Base-by-base conservation (phyloP, 768 basidiomycete genomes). In the Xerocomellus intermedius region DNA sequence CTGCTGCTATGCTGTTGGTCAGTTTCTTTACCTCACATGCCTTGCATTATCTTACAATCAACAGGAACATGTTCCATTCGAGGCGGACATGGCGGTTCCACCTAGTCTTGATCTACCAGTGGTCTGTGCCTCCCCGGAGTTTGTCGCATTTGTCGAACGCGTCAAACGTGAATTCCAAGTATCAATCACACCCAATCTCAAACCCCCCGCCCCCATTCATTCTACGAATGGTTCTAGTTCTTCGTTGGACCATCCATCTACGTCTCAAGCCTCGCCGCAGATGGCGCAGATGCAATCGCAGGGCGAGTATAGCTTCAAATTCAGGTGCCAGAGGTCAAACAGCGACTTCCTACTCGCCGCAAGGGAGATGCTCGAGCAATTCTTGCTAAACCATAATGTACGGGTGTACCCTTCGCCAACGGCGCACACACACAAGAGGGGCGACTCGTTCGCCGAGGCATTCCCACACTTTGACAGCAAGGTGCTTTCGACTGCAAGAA, bases 381-480 rank as follows among this genome's bases (percentile, higher is more conserved):
- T 89, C 76, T 72, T 98, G 53, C 75, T 88, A 24, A 85, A 85
- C 55, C 87, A 94, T 62, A 93, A 89, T 57, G 82, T 96, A 26
- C 85, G 90, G 61, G 82, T 87, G 54, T 91, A 91, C 71, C 87
- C 90, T 22, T 86, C 89, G 26, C 82, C 86, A 16, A 86, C 86
- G 8, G 81, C 85, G n/a, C 85, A 88, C 52, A 82, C 82, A 2
- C 91, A 91, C 69, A 93, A 87, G 72, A 81, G 93, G 43, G 89
- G 88, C 8, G 95, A 98, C 66, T 93, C 94, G 1, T 95, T 96
- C 66, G 88, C 94, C 33, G 94, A 96, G 67, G 91, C 94, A 2
- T 95, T 96, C 79, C 91, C 94, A 24, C 94, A 96, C 71, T 96
- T 97, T 70, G 93, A 97, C 68, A 93, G 91, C 75, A 97, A 94